These are phyloP conservation scores for Pseudocercospora fijiensis DNA, from an alignment of 2,329 filamentous ascomycete species.

Conservation along the genomic window DNA sequence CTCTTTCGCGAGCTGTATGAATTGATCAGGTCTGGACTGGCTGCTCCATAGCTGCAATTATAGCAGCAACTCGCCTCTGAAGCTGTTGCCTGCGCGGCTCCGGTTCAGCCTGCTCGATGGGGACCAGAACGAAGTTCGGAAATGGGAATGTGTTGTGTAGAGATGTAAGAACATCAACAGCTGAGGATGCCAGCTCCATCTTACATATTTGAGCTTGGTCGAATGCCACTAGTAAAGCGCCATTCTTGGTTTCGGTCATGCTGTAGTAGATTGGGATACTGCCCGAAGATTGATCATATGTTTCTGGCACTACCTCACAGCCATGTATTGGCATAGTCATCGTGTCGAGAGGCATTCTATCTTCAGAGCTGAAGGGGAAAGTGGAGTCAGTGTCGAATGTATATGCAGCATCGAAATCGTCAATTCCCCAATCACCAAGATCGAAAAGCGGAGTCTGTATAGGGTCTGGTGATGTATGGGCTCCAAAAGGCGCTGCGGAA, in stretches of 20 bases:
- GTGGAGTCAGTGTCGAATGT: slow-evolving; percentile 1
- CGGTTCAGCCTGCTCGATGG: slow-evolving; percentile 1
- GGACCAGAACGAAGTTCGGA: neutral
- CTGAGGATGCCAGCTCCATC: slow-evolving; percentile 11
- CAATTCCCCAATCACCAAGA: slow-evolving; percentile 13
- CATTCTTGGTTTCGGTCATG: slow-evolving; percentile 13
- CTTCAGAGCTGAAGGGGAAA: neutral
- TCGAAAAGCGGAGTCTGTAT: neutral
- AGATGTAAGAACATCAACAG: slow-evolving; percentile 11
- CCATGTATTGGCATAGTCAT: neutral
- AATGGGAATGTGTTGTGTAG: slow-evolving; percentile 6
- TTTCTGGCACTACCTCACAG: neutral
- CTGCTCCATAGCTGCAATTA: slow-evolving; percentile 14
- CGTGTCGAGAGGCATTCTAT: neutral
- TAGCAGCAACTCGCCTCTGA: slow-evolving; percentile 5
- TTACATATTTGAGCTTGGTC: slow-evolving; percentile 16
- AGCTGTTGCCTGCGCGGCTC: neutral
- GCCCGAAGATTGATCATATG: neutral
- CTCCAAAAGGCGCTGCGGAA: neutral
- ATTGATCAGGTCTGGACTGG: neutral
- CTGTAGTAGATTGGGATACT: slow-evolving; percentile 12
- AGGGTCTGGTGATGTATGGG: neutral
- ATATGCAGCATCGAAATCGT: slow-evolving; percentile 4
- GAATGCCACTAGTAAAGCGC: slow-evolving; percentile 18
- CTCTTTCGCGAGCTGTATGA: neutral